phyloP scores from a whole-genome alignment of 768 basidiomycete species.

The Lanmaoa pseudosensibilis region DNA sequence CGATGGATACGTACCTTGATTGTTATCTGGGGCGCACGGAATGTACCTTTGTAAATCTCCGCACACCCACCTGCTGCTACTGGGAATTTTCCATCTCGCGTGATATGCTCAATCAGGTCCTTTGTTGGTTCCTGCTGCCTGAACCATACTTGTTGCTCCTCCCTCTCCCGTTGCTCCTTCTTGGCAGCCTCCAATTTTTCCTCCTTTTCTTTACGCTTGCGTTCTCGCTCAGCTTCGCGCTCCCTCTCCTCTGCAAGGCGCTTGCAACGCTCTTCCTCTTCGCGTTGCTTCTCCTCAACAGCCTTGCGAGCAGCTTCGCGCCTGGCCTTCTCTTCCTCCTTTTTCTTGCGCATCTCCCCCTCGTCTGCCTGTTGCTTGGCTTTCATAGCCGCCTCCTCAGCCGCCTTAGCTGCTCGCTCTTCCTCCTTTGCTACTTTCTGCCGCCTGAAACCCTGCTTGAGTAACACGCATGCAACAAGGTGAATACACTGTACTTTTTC shows the following conservation, averaged over 20 bases:
- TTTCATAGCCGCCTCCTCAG: constrained; percentile 77
- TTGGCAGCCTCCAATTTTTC: constrained; percentile 43
- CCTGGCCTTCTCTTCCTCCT: constrained; percentile 82
- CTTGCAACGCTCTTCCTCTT: constrained; percentile 81
- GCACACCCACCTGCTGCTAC: no score
- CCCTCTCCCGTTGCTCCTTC: constrained; percentile 52
- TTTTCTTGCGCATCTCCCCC: constrained; percentile 75
- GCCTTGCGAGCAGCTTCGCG: constrained; percentile 76
- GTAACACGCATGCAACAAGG: constrained; percentile 2
- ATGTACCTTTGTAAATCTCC: no score
- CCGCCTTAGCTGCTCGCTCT: constrained; percentile 79
- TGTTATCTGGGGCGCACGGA: no score
- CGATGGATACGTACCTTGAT: no score
- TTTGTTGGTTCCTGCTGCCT: no score
- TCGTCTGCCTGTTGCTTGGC: constrained; percentile 77
- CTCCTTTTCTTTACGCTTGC: constrained; percentile 73
- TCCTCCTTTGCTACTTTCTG: constrained; percentile 94
- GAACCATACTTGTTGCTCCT: constrained; percentile 34
- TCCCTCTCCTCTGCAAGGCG: constrained; percentile 80
- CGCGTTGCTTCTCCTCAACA: constrained; percentile 74
- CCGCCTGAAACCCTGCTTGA: constrained; percentile 49
- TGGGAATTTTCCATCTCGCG: no score
- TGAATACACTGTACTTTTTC: constrained; percentile 65
- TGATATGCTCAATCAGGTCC: no score
- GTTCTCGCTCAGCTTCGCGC: constrained; percentile 72